These are phyloP conservation scores for Xeromyces bisporus DNA, from an alignment of 495 filamentous ascomycete species.

Conservation along the genomic window DNA sequence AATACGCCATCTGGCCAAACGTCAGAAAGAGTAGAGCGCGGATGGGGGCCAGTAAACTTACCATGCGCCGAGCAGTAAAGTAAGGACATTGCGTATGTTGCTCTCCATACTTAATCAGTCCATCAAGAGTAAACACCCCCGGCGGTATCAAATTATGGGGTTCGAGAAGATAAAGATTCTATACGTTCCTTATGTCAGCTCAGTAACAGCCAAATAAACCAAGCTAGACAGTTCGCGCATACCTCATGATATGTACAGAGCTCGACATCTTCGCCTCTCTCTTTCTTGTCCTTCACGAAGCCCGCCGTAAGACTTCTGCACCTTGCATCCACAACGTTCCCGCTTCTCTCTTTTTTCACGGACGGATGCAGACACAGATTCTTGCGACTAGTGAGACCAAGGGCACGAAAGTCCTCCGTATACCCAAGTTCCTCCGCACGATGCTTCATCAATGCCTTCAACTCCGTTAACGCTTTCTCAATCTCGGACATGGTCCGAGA, in stretches of 20 bases:
- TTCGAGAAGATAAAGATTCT: slow-evolving; percentile 90
- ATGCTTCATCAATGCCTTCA: slow-evolving; percentile 89
- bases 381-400: slow-evolving; percentile 90
- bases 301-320: slow-evolving; percentile 92
- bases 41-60: slow-evolving; percentile 18
- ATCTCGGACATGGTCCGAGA: slow-evolving; percentile 54
- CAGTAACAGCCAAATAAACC: not conserved
- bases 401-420: slow-evolving; percentile 79
- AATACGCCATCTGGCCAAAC: slow-evolving; percentile 67
- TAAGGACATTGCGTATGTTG: slow-evolving; percentile 95
- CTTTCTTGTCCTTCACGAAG: slow-evolving; percentile 94
- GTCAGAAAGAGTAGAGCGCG: slow-evolving; percentile 2
- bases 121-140: slow-evolving; percentile 93
- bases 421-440: slow-evolving; percentile 68
- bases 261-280: slow-evolving; percentile 82
- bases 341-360: slow-evolving; percentile 90
- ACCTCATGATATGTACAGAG: slow-evolving; percentile 92
- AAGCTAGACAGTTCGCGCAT: slow-evolving; percentile 6
- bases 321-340: slow-evolving; percentile 78
- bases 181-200: slow-evolving; percentile 10
- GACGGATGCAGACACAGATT: slow-evolving; percentile 93
- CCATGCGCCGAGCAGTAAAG: slow-evolving; percentile 89
- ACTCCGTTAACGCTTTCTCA: slow-evolving; percentile 86
- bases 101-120: slow-evolving; percentile 72
- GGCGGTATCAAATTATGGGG: slow-evolving; percentile 85